A percentile compares a stretch with the other conserved stretches of the same genome.
Conservation (phyloP, 805 yeast species). For the Metschnikowia rubicola region DNA sequence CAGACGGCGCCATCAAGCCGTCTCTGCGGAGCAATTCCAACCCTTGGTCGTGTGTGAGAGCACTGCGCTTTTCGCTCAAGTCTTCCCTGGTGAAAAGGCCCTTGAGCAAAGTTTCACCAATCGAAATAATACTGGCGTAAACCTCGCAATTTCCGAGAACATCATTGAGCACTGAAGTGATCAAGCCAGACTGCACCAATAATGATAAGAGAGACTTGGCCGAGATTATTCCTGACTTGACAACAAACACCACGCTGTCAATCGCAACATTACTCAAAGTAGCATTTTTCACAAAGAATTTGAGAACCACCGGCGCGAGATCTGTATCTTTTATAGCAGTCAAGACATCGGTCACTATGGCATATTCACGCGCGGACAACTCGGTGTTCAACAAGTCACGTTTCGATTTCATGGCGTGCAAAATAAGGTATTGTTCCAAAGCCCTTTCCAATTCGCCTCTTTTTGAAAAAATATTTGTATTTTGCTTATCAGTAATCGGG, state of each 20-base stretch:
- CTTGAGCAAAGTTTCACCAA: constrained; percentile 27
- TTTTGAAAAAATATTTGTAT: constrained; percentile 5
- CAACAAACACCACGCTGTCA: constrained; percentile 21
- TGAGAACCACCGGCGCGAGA: constrained; percentile 33
- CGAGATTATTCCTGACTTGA: constrained; percentile 31
- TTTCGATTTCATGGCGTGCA: constrained; percentile 22
- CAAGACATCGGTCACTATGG: constrained; percentile 39
- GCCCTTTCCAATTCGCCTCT: constrained; percentile 22
- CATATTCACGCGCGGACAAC: constrained; percentile 35
- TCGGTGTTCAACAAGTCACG: constrained; percentile 27
- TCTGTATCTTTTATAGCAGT: constrained; percentile 34
- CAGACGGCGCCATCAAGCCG: constrained; percentile 8
- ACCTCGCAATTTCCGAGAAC: constrained; percentile 38
- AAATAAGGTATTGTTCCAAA: constrained; percentile 22
- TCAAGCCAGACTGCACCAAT: constrained; percentile 36
- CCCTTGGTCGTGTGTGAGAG: constrained; percentile 11
- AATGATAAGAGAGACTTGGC: constrained; percentile 32
- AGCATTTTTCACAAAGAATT: constrained; percentile 28
- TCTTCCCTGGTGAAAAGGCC: constrained; percentile 8
- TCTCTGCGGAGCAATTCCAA: constrained; percentile 15
- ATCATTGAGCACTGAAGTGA: constrained; percentile 31
- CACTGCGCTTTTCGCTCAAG: neutral
- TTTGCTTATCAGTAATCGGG: constrained; percentile 10
- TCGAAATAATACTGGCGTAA: constrained; percentile 32
- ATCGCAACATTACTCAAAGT: constrained; percentile 23